phyloP scores from a whole-genome alignment of 2,329 filamentous ascomycete species.

The Penicillium fuscoglaucum region DNA sequence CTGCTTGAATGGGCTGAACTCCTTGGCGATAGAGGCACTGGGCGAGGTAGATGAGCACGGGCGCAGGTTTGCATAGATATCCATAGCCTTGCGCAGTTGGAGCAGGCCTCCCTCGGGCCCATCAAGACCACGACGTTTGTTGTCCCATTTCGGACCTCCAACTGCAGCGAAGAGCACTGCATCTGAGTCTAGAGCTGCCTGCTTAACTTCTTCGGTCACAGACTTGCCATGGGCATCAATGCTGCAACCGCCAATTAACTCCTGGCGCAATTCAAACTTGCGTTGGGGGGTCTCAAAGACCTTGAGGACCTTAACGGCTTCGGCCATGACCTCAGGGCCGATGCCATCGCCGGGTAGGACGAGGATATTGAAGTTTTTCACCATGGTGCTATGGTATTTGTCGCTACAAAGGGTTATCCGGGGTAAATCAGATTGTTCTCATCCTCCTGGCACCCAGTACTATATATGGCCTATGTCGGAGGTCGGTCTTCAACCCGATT shows the following conservation, averaged over 20 bases:
- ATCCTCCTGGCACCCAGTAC: background rate
- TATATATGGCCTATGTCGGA: constrained; percentile 14
- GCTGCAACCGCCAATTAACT: constrained; percentile 81
- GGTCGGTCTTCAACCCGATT: constrained; percentile 27
- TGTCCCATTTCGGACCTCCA: constrained; percentile 90
- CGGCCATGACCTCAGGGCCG: constrained; percentile 67
- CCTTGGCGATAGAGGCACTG: constrained; percentile 69
- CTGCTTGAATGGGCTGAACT: constrained; percentile 78
- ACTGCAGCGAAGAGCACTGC: constrained; percentile 87
- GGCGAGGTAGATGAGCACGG: constrained; percentile 75
- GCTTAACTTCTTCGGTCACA: constrained; percentile 75
- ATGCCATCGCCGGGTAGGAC: constrained; percentile 77
- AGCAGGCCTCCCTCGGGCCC: constrained; percentile 87
- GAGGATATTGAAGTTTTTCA: constrained; percentile 64
- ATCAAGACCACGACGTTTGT: constrained; percentile 60
- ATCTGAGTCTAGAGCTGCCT: constrained; percentile 74
- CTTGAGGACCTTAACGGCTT: constrained; percentile 64
- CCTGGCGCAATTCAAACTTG: constrained; percentile 79
- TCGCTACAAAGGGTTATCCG: background rate
- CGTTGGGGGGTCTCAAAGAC: constrained; percentile 67
- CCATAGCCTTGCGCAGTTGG: constrained; percentile 80
- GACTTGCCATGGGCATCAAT: constrained; percentile 75
- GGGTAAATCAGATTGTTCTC: background rate
- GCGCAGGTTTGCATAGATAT: constrained; percentile 85
- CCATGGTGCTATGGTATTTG: constrained; percentile 9